A percentile compares a stretch with the other conserved stretches of the same genome.
These are phyloP conservation scores for Solanum hybrid DNA, from an alignment of 305 asterid species.

Conservation along the genomic window DNA sequence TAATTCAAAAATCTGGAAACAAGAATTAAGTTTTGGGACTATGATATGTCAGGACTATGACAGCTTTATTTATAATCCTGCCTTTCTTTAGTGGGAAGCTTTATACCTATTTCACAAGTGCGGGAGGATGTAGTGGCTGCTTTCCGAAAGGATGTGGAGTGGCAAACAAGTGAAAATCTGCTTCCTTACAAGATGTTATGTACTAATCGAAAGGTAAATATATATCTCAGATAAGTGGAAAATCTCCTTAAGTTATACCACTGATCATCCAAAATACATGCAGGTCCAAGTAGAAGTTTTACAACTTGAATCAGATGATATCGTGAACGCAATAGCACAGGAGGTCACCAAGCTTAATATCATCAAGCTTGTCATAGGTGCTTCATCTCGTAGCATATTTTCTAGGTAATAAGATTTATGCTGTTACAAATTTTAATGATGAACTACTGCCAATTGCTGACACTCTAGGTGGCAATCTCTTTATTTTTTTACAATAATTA, in stretches of 20 bases:
- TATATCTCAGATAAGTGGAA: neutral
- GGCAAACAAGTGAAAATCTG: constrained; percentile 56
- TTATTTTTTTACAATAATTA: neutral
- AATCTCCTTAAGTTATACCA: neutral
- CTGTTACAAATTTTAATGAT: neutral
- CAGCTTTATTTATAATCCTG: neutral
- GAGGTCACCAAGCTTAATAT: constrained; percentile 33
- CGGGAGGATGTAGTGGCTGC: constrained; percentile 71
- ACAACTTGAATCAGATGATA: constrained; percentile 73
- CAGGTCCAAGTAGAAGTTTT: constrained; percentile 69
- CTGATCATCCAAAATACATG: constrained; percentile 1
- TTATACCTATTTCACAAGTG: constrained; percentile 53
- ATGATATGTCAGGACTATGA: neutral
- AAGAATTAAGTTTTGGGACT: neutral
- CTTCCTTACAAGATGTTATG: constrained; percentile 59
- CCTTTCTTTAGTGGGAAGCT: constrained; percentile 61
- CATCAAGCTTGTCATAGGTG: constrained; percentile 63
- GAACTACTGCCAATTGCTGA: neutral
- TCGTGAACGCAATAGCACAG: constrained; percentile 39
- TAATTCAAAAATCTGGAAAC: neutral
- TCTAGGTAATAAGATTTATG: constrained; percentile 36
- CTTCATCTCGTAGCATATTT: constrained; percentile 64
- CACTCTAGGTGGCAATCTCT: neutral
- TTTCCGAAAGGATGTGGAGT: constrained; percentile 53
- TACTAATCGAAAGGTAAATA: constrained; percentile 41